Evolutionary conservation across 768 basidiomycete genomes (phyloP), one percentile per base, ranked within the genome.

Genomic region (Pilatotrama ljubarskyi): DNA sequence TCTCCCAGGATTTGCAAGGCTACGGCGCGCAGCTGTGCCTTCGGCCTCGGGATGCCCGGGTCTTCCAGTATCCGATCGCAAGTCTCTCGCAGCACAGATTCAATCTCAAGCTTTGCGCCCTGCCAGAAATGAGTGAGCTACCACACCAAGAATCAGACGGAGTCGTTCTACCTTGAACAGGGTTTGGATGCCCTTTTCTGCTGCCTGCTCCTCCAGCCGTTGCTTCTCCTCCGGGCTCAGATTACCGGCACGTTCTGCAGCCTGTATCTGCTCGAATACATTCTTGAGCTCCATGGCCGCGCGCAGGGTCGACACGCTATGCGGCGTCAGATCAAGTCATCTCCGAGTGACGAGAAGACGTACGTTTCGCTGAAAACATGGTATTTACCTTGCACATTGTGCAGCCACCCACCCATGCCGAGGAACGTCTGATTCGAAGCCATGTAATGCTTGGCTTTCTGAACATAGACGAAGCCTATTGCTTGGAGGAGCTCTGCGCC

Each of bases 301-400:
- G 20, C 91, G 85, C 13, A 94, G 74, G 0, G 92, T 94, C 9
- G 91, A 93, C 15, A 94, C 90, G 8, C 90, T 93, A 57, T 14
- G 40, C 18, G 10, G 42, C 6, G 25, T 8, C 32, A 32, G 18
- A 55, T 43, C 20, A 50, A 14, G 47, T 51, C 17, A 46, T 38
- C 9, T 25, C 46, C 18, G 2, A 13, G 18, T 2, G 15, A 38
- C 2, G 52, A 14, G 25, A n/a, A 58, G n/a, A 78, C 90, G 66
- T 63, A 91, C 90, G 92, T 94, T 77, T 95, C 93, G 70, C 91
- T 93, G 73, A 96, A 91, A 17, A 95, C 89, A 68, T 95, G 93
- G 50, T 93, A 95, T 75, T 93, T 94, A 13, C 90, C 91, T 71
- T 93, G 91, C 2, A 94, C 91, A 55, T 92, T 92, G 72, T 95